Conservation (phyloP, 192 early-diverging fungal species). For the Haplosporangium gracile region DNA sequence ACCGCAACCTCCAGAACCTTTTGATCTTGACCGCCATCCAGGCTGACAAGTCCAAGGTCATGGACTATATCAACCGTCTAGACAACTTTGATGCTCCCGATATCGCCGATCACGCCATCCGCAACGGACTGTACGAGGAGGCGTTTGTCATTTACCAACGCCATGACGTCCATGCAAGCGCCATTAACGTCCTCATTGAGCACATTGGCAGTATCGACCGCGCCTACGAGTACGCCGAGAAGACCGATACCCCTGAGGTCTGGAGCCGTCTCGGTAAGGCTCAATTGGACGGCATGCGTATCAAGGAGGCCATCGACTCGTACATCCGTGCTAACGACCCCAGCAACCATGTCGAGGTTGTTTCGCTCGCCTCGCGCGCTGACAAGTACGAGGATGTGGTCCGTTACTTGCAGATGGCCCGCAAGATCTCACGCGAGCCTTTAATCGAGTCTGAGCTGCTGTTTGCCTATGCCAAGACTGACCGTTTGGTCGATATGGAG, state of each 20-base stretch:
- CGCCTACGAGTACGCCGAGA: slow-evolving; percentile 96
- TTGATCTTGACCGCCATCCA: slow-evolving; percentile 96
- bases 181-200: slow-evolving; percentile 92
- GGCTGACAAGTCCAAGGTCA: slow-evolving; percentile 92
- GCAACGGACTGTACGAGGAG: slow-evolving; percentile 92
- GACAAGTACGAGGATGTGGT: slow-evolving; percentile 96
- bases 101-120: slow-evolving; percentile 96
- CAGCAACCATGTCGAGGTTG: slow-evolving; percentile 90
- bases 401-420: slow-evolving; percentile 96
- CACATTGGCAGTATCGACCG: slow-evolving; percentile 95
- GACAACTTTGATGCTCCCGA: slow-evolving; percentile 98
- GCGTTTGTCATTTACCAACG: slow-evolving; percentile 98
- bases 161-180: slow-evolving; percentile 89
- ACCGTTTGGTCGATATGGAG: slow-evolving; percentile 91
- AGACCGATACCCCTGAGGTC: slow-evolving; percentile 87
- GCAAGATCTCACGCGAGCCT: slow-evolving; percentile 95
- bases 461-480: slow-evolving; percentile 97
- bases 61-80: slow-evolving; percentile 92
- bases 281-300: slow-evolving; percentile 89
- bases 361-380: slow-evolving; percentile 79
- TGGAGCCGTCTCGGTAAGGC: slow-evolving; percentile 98
- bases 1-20: slow-evolving; percentile 97
- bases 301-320: slow-evolving; percentile 97
- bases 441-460: slow-evolving; percentile 95
- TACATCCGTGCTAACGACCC: slow-evolving; percentile 97